phyloP scores from a whole-genome alignment of 2,329 filamentous ascomycete genomes.

The Xylaria sp. region DNA sequence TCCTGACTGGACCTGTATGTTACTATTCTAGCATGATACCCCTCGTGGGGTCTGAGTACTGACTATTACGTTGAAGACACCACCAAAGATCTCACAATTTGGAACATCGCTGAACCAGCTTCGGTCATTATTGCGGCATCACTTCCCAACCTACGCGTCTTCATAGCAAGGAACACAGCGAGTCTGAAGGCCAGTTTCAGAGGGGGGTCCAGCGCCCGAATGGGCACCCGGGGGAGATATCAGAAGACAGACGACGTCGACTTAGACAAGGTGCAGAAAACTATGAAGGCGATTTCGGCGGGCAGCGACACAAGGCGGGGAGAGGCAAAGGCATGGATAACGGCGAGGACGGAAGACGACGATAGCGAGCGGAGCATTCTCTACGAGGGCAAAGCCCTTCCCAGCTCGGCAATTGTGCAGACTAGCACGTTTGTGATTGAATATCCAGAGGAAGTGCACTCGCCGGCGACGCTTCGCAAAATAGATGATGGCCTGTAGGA shows the following conservation, averaged over 20 bases:
- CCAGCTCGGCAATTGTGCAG: conserved; percentile 21
- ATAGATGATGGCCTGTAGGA: neutral
- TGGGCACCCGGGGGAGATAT: neutral
- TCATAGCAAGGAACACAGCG: conserved; percentile 22
- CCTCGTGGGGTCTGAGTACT: neutral
- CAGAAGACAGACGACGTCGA: conserved; percentile 20
- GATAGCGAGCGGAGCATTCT: conserved; percentile 33
- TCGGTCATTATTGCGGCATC: conserved; percentile 35
- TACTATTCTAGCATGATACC: neutral
- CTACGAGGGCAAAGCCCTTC: neutral
- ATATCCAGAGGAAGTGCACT: conserved; percentile 26
- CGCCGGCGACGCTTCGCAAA: neutral
- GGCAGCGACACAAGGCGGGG: conserved; percentile 19
- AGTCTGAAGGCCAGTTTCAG: conserved; percentile 24
- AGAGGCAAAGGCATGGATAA: conserved; percentile 28
- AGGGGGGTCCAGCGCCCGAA: conserved; percentile 10
- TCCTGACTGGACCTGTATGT: conserved; percentile 35
- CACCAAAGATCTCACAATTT: conserved; percentile 28
- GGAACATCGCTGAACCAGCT: conserved; percentile 33
- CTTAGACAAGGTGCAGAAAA: conserved; percentile 27
- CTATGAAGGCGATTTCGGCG: conserved; percentile 26
- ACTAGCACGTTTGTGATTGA: conserved; percentile 31
- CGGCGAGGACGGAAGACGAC: conserved; percentile 9
- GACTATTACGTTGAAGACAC: conserved; percentile 18
- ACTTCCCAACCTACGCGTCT: conserved; percentile 35